These are phyloP conservation scores for Citrullus colocynthis DNA, from an alignment of 306 rosid genomes.

Conservation along the genomic window DNA sequence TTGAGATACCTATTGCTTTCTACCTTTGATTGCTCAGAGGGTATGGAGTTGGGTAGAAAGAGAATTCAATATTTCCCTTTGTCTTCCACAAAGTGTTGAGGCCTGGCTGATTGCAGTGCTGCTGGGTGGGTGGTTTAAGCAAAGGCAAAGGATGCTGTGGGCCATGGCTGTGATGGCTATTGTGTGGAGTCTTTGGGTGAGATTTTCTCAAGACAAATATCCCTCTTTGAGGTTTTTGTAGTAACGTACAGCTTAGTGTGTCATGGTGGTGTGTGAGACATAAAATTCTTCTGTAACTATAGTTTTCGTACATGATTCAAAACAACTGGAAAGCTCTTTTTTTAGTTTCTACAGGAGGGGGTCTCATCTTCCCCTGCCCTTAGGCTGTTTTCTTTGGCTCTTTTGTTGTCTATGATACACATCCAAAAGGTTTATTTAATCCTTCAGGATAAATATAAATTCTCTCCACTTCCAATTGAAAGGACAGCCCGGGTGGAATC, in stretches of 20 bases:
- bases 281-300: not conserved
- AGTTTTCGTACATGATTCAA: not conserved
- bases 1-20: not conserved
- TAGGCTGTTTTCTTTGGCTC: not conserved
- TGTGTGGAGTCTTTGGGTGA: no score
- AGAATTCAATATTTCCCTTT: no score
- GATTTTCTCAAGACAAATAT: no score
- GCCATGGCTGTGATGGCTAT: no score
- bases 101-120: no score
- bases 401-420: not conserved
- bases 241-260: not conserved
- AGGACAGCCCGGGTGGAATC: not conserved
- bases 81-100: no score
- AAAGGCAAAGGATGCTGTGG: no score
- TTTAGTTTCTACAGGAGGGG: not conserved
- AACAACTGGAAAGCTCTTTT: not conserved
- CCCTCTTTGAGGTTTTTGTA: not conserved
- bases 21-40: no score
- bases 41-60: no score
- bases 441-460: not conserved
- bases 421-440: not conserved
- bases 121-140: no score
- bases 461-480: not conserved
- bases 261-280: not conserved
- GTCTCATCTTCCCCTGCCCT: not conserved